phyloP scores from a whole-genome alignment of 2,329 filamentous ascomycete genomes.

The Aspergillus oerlinghausenensis region DNA sequence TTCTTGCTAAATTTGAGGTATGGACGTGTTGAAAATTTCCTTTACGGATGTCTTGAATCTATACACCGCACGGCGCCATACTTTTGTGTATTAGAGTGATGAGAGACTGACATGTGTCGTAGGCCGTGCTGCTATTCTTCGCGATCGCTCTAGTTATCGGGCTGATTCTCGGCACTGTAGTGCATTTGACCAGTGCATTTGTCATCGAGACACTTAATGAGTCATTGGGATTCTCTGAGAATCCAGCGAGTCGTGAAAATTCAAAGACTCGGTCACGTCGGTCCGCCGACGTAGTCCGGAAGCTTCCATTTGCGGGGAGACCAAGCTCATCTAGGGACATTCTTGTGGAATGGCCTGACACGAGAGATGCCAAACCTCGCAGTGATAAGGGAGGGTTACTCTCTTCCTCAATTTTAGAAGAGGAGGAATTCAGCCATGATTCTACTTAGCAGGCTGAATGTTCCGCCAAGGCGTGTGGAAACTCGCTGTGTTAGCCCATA shows the following conservation, averaged over 20 bases:
- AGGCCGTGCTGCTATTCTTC: slow-evolving; percentile 52
- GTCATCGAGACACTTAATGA: slow-evolving; percentile 50
- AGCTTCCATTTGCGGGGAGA: neutral
- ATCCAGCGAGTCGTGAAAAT: neutral
- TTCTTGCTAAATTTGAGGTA: slow-evolving; percentile 56
- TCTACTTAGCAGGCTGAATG: slow-evolving; percentile 1
- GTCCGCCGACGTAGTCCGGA: neutral
- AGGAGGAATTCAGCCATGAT: slow-evolving; percentile 25
- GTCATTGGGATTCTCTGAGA: slow-evolving; percentile 35
- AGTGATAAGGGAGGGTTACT: slow-evolving; percentile 8
- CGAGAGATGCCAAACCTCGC: neutral
- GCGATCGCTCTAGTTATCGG: slow-evolving; percentile 65
- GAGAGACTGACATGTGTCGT: neutral
- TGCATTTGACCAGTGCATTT: slow-evolving; percentile 55
- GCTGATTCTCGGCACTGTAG: slow-evolving; percentile 55
- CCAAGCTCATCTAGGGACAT: neutral
- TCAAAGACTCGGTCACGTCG: neutral
- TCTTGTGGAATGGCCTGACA: neutral
- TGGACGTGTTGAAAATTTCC: slow-evolving; percentile 6
- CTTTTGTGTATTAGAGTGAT: neutral
- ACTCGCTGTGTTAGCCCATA: neutral
- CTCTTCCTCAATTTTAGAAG: slow-evolving; percentile 28
- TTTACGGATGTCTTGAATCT: neutral
- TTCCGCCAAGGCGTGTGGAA: neutral
- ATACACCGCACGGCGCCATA: neutral